phyloP scores from a whole-genome alignment of 306 rosid genomes.

The Inga laurina region DNA sequence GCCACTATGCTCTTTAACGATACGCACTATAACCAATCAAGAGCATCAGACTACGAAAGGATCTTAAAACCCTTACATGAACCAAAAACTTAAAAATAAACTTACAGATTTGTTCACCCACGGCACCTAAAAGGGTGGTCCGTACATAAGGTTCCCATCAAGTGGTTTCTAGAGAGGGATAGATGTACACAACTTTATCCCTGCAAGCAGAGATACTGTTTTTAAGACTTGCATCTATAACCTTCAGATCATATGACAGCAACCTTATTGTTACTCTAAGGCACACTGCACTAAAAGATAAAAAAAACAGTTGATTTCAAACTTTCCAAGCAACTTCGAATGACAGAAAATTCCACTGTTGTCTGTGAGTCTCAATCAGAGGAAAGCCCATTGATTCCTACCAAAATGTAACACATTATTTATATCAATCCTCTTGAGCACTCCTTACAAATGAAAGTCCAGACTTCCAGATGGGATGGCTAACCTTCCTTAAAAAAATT shows the following conservation, averaged over 20 bases:
- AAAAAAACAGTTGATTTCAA: background rate
- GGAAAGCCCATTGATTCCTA: background rate
- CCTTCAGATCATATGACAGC: too few species aligned
- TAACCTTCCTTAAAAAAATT: background rate
- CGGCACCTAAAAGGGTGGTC: background rate
- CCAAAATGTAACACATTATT: background rate
- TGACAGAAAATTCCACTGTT: background rate
- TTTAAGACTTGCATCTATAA: too few species aligned
- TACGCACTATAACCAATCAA: background rate
- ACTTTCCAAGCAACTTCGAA: background rate
- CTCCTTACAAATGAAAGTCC: background rate
- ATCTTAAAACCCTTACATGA: background rate
- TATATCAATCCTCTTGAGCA: background rate
- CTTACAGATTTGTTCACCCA: background rate
- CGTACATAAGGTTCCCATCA: too few species aligned
- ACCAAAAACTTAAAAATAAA: background rate
- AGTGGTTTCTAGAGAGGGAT: too few species aligned
- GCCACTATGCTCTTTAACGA: background rate
- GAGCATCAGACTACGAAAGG: background rate
- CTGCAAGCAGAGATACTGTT: accelerated
- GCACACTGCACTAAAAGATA: background rate
- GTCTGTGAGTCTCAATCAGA: background rate
- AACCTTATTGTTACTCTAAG: too few species aligned
- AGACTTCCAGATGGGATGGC: background rate
- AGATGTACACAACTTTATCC: too few species aligned